Conservation (phyloP, 192 early-diverging fungal species). For the Coemansia sp. region DNA sequence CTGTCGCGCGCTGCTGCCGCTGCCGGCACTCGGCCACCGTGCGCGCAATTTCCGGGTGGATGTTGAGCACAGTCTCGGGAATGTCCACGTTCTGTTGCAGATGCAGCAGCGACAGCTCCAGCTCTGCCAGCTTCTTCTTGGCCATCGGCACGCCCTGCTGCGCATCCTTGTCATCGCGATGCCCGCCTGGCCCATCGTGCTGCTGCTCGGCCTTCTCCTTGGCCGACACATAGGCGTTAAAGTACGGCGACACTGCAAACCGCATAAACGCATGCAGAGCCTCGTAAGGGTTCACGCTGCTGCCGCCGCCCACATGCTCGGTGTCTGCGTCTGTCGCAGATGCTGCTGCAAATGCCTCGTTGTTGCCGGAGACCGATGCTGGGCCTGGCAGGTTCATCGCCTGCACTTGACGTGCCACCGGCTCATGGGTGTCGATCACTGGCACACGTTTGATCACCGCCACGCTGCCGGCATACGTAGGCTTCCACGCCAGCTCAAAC, state of each 20-base stretch:
- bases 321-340: conserved; percentile 26
- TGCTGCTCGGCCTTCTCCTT: conserved; percentile 60
- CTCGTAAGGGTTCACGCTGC: conserved; percentile 71
- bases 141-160: conserved; percentile 85
- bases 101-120: conserved; percentile 91
- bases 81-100: conserved; percentile 99
- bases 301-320: background rate
- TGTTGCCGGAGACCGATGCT: conserved; percentile 22
- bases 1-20: conserved; percentile 63
- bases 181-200: conserved; percentile 44
- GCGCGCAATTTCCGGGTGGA: conserved; percentile 79
- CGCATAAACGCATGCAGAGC: conserved; percentile 88
- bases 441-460: conserved; percentile 76
- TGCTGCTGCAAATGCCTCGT: background rate
- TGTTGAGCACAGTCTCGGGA: conserved; percentile 83
- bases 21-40: conserved; percentile 70
- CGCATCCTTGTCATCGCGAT: conserved; percentile 63
- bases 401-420: conserved; percentile 80
- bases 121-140: conserved; percentile 98
- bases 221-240: conserved; percentile 86
- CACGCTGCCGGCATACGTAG: conserved; percentile 71
- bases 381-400: conserved; percentile 88
- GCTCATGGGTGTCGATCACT: conserved; percentile 68
- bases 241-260: conserved; percentile 92
- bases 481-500: conserved; percentile 73